Evolutionary conservation across 352 stramenopile species (phyloP).

Genomic region (Phytophthora cryptogea): DNA sequence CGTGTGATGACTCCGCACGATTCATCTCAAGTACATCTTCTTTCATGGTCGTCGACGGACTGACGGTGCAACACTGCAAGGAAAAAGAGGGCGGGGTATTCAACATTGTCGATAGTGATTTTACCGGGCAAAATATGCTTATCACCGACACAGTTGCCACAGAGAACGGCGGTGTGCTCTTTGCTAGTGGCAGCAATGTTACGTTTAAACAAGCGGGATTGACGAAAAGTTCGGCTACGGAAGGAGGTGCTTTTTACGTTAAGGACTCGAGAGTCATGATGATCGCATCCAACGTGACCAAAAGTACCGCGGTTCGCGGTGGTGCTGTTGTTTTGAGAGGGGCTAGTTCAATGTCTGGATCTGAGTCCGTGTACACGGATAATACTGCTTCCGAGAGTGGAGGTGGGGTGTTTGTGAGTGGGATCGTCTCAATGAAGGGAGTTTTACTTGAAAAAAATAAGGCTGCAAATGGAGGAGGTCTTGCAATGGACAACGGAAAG

Average conservation of each 20-base stretch:
- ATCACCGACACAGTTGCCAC: constrained; percentile 24
- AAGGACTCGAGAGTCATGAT: constrained; percentile 23
- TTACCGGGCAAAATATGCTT: constrained; percentile 30
- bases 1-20: constrained; percentile 35
- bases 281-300: constrained; percentile 28
- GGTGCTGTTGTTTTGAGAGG: constrained; percentile 31
- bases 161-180: constrained; percentile 35
- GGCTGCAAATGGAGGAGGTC: constrained; percentile 23
- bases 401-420: constrained; percentile 21
- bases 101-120: constrained; percentile 14
- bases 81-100: constrained; percentile 30
- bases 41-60: constrained; percentile 33
- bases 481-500: constrained; percentile 24
- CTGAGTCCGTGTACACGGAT: constrained; percentile 1
- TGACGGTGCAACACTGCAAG: constrained; percentile 48
- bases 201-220: constrained; percentile 22
- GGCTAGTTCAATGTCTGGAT: constrained; percentile 15
- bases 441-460: constrained; percentile 13
- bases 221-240: constrained; percentile 13
- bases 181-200: constrained; percentile 18
- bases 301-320: constrained; percentile 26
- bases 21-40: constrained; percentile 19
- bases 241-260: constrained; percentile 41
- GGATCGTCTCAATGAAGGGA: constrained; percentile 15
- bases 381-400: constrained; percentile 32